Base-by-base conservation (phyloP, 345 rosid species). In the Camelina laxa region DNA sequence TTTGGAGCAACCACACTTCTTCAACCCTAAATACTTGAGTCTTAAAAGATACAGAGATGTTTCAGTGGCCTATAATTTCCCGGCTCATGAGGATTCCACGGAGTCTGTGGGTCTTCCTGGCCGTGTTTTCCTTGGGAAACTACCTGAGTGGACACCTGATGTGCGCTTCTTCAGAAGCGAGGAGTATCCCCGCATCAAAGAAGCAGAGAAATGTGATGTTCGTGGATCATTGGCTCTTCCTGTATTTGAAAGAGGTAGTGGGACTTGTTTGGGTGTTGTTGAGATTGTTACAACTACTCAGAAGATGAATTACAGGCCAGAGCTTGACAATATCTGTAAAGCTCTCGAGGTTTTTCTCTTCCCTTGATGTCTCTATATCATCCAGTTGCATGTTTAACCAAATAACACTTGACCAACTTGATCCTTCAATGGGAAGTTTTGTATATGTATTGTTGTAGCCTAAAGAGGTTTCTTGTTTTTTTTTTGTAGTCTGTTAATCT, bases 101-200 rank as follows among this genome's bases (percentile, higher is more conserved):
- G 93, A 85, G 55, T 83, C 82, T 6, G 79, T 81, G n/a, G 98
- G 96, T 66, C 82, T 94, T 74, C 98, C 95, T 3, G 95, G 96
- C 78, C 91, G 97, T 44, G 97, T 91, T n/a, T 94, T 77, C 81
- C 78, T 88, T 54, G 83, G 83, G 82, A 86, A 84, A 77, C 53
- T 91, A 80, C 97, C 98, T 0, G 98, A 94, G 79, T 94, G 95
- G 90, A 94, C 98, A 36, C 98, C 97, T 44, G 98, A 94, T 86
- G 98, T 91, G 44, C 87, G 94, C 35, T 91, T 82, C 80, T 94
- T 94, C 41, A 74, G 79, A 69, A 80, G 80, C 14, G 90, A 85
- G 53, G 97, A 94, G 82, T 94, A 94, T 81, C 97, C 89, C 1
- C 96, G 97, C 1, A 84, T 85, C 65, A 57, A n/a, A 69, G 73